Evolutionary conservation across 805 yeast genomes (phyloP).

Genomic region (Metschnikowia lochheadii): DNA sequence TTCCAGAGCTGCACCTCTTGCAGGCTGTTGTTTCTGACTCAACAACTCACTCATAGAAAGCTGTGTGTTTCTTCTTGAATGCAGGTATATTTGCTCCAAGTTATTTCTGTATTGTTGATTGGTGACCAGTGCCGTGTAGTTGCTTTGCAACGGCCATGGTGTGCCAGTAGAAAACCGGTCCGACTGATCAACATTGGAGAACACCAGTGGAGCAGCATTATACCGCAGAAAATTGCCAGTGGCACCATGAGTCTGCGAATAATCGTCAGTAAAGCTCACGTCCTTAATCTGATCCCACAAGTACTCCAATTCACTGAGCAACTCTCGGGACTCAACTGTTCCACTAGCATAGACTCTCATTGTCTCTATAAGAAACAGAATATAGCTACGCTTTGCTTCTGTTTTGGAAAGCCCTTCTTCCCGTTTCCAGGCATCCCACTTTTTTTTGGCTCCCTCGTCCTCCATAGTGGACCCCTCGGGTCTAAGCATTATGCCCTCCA

Average conservation of each 20-base stretch:
- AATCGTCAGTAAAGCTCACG: constrained; percentile 30
- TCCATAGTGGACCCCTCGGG: constrained; percentile 59
- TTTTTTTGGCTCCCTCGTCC: constrained; percentile 63
- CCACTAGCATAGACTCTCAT: constrained; percentile 68
- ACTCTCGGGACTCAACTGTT: constrained; percentile 60
- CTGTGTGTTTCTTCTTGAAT: constrained; percentile 38
- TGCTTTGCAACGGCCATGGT: constrained; percentile 31
- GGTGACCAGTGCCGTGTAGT: constrained; percentile 24
- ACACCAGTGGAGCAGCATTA: constrained; percentile 15
- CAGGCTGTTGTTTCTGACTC: constrained; percentile 24
- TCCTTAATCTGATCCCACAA: constrained; percentile 72
- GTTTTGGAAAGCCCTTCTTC: constrained; percentile 64
- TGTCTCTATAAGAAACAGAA: constrained; percentile 63
- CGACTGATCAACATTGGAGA: constrained; percentile 20
- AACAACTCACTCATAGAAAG: constrained; percentile 33
- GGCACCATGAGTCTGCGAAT: neutral
- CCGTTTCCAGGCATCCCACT: constrained; percentile 83
- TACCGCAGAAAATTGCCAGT: neutral
- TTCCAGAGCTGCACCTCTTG: constrained; percentile 4
- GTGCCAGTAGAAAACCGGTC: constrained; percentile 37
- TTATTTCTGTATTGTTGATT: constrained; percentile 31
- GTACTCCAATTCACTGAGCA: constrained; percentile 62
- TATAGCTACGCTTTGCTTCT: constrained; percentile 72
- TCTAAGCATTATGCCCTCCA: constrained; percentile 60
- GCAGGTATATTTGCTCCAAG: constrained; percentile 41